Percentiles rank a stretch among this genome's conserved stretches.
Evolutionary conservation across 2,329 filamentous ascomycete species (phyloP).

Genomic region (Aspergillus arachidicola): DNA sequence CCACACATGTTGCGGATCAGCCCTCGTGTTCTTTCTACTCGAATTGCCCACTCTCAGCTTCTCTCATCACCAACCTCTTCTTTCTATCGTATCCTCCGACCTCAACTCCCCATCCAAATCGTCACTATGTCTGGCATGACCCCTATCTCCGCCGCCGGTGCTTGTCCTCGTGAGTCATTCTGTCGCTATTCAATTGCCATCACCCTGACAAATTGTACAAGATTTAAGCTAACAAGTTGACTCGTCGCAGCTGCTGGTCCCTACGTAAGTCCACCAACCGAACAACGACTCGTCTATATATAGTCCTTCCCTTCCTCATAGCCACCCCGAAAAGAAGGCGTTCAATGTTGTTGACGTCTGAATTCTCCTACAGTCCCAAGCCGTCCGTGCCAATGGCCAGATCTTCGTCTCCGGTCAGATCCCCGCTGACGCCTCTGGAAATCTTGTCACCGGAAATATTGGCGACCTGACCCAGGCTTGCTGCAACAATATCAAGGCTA

Average conservation of each 20-base stretch:
- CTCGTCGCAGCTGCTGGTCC: constrained; percentile 40
- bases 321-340: background rate
- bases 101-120: constrained; percentile 16
- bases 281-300: background rate
- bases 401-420: constrained; percentile 78
- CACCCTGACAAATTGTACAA: background rate
- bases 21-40: constrained; percentile 21
- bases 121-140: constrained; percentile 43
- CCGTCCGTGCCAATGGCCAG: constrained; percentile 68
- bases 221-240: constrained; percentile 10
- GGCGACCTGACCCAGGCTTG: constrained; percentile 70
- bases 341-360: background rate
- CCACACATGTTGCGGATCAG: constrained; percentile 28
- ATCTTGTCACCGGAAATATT: constrained; percentile 65
- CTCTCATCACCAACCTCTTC: constrained; percentile 14
- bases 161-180: constrained; percentile 47
- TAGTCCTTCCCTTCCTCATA: background rate
- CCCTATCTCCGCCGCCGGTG: constrained; percentile 44
- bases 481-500: constrained; percentile 79
- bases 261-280: constrained; percentile 39
- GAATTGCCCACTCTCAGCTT: constrained; percentile 18
- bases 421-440: constrained; percentile 65
- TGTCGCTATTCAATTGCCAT: background rate
- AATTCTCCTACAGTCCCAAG: constrained; percentile 48
- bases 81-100: constrained; percentile 11